These are phyloP conservation scores for Hypoxylon sp. DNA, from an alignment of 2,329 filamentous ascomycete genomes.

Conservation along the genomic window DNA sequence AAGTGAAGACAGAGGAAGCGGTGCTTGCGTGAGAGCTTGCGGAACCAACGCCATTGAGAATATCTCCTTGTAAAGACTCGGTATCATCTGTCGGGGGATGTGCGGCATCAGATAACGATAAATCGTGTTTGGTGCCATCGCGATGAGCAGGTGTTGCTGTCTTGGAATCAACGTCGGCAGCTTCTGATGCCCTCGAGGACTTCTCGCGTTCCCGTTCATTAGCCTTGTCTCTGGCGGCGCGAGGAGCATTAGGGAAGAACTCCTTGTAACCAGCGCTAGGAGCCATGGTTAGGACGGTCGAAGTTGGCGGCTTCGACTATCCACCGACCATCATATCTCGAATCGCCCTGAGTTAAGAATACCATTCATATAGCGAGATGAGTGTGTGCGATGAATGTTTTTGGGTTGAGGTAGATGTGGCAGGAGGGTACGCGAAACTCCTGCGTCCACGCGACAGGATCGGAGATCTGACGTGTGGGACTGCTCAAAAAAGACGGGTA, in stretches of 20 bases:
- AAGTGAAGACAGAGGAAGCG: conserved; percentile 77
- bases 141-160: conserved; percentile 51
- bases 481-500: conserved; percentile 40
- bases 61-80: conserved; percentile 72
- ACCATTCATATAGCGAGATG: conserved; percentile 55
- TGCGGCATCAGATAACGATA: conserved; percentile 54
- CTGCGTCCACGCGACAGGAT: conserved; percentile 54
- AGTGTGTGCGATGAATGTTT: conserved; percentile 44
- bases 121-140: conserved; percentile 53
- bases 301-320: conserved; percentile 64
- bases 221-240: conserved; percentile 69
- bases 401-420: conserved; percentile 31
- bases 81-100: conserved; percentile 64
- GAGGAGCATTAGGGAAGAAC: conserved; percentile 85
- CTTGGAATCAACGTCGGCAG: conserved; percentile 48
- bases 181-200: conserved; percentile 54
- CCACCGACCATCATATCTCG: conserved; percentile 69
- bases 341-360: conserved; percentile 50
- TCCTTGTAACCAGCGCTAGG: conserved; percentile 87
- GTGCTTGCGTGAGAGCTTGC: conserved; percentile 79
- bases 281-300: conserved; percentile 71
- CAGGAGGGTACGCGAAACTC: conserved; percentile 50
- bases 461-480: conserved; percentile 53
- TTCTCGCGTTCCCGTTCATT: conserved; percentile 73
- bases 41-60: conserved; percentile 77